Conservation (phyloP, 2,329 filamentous ascomycete genomes). For the Nothophoma quercina region DNA sequence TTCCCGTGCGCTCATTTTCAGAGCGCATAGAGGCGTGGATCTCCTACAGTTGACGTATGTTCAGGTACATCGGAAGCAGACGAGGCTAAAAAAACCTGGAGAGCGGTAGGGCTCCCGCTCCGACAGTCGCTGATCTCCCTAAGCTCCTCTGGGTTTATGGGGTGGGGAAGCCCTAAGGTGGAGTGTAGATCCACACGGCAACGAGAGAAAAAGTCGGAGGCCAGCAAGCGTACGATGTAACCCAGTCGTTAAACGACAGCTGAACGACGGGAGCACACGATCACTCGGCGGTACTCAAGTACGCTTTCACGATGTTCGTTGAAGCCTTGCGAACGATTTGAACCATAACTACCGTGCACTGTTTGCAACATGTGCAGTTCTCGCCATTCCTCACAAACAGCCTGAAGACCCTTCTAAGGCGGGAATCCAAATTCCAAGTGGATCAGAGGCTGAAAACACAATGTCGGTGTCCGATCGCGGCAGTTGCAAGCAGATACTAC, state of each 20-base stretch:
- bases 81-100: conserved; percentile 19
- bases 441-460: conserved; percentile 3
- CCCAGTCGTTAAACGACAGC: conserved; percentile 3
- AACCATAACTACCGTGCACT: too few species aligned
- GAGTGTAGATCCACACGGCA: conserved; percentile 15
- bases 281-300: neutral
- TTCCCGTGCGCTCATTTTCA: conserved; percentile 2
- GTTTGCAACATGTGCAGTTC: neutral
- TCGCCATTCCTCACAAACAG: neutral
- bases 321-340: neutral
- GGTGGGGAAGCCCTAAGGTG: conserved; percentile 8
- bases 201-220: conserved; percentile 18
- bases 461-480: conserved; percentile 13
- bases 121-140: conserved; percentile 20
- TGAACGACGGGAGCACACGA: conserved; percentile 13
- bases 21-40: neutral
- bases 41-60: neutral
- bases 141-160: conserved; percentile 16
- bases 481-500: conserved; percentile 5
- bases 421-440: conserved; percentile 5
- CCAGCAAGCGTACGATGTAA: conserved; percentile 1
- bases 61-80: conserved; percentile 13
- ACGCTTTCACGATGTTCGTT: neutral
- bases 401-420: conserved; percentile 5
- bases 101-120: conserved; percentile 21